Evolutionary conservation across 2,329 filamentous ascomycete genomes (phyloP), one percentile per base, ranked within the genome.

Genomic region (Fusarium bactridioides): DNA sequence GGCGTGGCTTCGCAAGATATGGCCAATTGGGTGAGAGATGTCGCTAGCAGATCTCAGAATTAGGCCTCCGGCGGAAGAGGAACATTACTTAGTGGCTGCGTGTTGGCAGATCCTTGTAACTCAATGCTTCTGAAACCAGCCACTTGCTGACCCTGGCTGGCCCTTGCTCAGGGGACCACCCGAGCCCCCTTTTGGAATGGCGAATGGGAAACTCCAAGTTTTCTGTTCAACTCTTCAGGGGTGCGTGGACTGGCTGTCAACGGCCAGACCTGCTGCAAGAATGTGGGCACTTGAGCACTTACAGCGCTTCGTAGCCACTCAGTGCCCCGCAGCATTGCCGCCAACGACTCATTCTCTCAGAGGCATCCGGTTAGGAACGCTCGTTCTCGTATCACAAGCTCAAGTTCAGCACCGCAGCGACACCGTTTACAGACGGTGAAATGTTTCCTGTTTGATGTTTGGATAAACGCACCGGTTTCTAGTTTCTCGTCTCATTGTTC

Each of bases 91-190:
- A 76, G 60, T 74, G 73, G 76, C 67, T 75, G 56, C 64, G 70
- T 45, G 63, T 19, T 62, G 66, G 41, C 38, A 55, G n/a, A 44
- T 55, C 64, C 55, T 54, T 27, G 62, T 37, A 62, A 58, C 54
- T 64, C 50, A 44, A 72, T 64, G 62, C 58, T 72, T 68, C 76
- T 77, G 76, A 77, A 77, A 77, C 76, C 71, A 69, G 74, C 74
- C 74, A 74, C 70, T 58, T 38, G 63, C 53, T 70, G 58, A 60
- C 64, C 67, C 71, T 66, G 45, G 57, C 59, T 70, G 60, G 61
- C 67, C 65, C 72, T 67, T 43, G 58, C 54, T 72, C 68, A 69
- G 65, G 69, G 65, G 64, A 50, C 48, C 61, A 54, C 63, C 64
- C 59, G 23, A 45, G 18, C 66, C 66, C 50, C 60, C 58, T 56